Evolutionary conservation across 768 basidiomycete species (phyloP).

Genomic region (Collybia sp.): DNA sequence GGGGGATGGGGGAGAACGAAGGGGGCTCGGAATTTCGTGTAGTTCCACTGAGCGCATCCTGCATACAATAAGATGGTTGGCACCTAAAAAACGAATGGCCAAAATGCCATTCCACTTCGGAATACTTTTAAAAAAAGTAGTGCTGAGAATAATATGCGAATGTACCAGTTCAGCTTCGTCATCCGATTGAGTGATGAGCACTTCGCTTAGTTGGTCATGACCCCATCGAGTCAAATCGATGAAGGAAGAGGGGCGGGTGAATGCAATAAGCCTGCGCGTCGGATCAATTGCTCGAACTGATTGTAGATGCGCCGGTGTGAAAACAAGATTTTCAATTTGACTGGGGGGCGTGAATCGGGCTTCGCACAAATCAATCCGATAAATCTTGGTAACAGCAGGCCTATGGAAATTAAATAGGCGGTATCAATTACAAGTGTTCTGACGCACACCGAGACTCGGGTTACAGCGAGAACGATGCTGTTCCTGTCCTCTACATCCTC

Average conservation of each 20-base stretch:
- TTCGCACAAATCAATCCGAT: conserved; percentile 14
- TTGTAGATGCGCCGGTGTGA: too few relatives aligned
- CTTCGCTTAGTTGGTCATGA: conserved; percentile 2
- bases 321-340: conserved; percentile 7
- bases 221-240: conserved; percentile 37
- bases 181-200: conserved; percentile 15
- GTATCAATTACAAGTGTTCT: conserved; percentile 18
- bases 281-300: conserved; percentile 30
- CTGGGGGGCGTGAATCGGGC: conserved; percentile 13
- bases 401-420: conserved; percentile 9
- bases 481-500: conserved; percentile 12
- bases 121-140: conserved; percentile 1
- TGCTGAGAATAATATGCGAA: conserved; percentile 1
- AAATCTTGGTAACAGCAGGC: background rate
- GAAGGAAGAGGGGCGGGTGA: conserved; percentile 17
- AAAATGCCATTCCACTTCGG: conserved; percentile 37
- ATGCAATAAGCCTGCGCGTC: conserved; percentile 20
- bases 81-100: conserved; percentile 38
- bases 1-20: background rate
- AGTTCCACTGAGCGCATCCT: conserved; percentile 48
- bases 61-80: conserved; percentile 43
- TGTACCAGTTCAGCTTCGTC: conserved; percentile 31
- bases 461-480: conserved; percentile 19
- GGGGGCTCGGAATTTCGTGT: conserved; percentile 21
- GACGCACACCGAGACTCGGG: conserved; percentile 18